Evolutionary conservation across 2,329 filamentous ascomycete genomes (phyloP), one percentile per base, ranked within the genome.

Genomic region (Ceratocystis papillata): DNA sequence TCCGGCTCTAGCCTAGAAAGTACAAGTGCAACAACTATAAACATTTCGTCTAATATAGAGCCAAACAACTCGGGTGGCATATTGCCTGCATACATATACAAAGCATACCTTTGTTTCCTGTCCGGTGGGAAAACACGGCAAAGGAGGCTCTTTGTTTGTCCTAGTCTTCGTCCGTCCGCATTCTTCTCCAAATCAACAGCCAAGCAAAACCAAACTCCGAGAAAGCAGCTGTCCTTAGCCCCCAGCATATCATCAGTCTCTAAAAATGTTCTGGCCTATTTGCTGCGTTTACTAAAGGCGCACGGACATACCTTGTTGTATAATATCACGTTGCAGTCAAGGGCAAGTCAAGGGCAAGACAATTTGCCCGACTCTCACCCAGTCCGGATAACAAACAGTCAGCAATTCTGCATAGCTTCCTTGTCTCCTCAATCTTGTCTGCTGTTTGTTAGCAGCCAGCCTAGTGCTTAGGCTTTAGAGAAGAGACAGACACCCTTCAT

Each of bases 321-420:
- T 37, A 30, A 59, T 59, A 59, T 59, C 55, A 59, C 55, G 55
- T 59, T 59, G 55, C 55, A 59, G 55, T 20, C 55, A 59, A 59
- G 28, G 28, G 22, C 22, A 22, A 22, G 28, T 2, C 28, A 57
- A 15, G 15, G 55, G 17, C 5, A 20, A 37, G 55, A 59, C 55
- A 59, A 41, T 41, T 41, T 10, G 37, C 10, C 10, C 10, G 12
- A 41, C 37, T 41, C 37, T 41, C 12, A 41, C 37, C 37, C 10
- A 41, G 37, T 41, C 37, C 10, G 10, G 15, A 12, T 4, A 41
- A 12, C 37, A 41, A 41, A 12, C 37, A 41, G 3, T 12, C 10
- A 41, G 37, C 37, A 41, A 41, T 15, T 3, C 37, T 41, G 37
- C 37, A 41, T 15, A 15, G 37, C 37, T 41, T 41, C 37, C 37